Conservation (phyloP, 176 grass and related monocot species). For the Musa acuminata region DNA sequence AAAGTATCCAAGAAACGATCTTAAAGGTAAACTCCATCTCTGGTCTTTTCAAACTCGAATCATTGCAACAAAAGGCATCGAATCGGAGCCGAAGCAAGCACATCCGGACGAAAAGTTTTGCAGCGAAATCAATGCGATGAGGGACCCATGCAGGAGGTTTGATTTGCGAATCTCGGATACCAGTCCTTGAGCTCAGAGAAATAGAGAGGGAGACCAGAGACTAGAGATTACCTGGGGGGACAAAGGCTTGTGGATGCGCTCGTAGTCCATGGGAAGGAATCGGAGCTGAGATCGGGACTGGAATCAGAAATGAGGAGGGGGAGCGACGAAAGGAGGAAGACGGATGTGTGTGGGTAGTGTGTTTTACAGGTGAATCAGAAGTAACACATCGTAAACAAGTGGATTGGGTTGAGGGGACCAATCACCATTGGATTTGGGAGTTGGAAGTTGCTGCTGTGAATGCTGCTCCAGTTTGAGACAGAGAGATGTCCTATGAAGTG, state of each 20-base stretch:
- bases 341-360: too few species aligned
- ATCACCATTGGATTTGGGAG: too few species aligned
- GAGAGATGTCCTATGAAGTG: too few species aligned
- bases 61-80: background rate
- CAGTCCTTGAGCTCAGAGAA: background rate
- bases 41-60: slow-evolving; percentile 13
- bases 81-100: background rate
- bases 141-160: slow-evolving; percentile 9
- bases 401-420: too few species aligned
- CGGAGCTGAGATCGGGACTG: too few species aligned
- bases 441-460: too few species aligned
- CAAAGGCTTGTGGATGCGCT: slow-evolving; percentile 87
- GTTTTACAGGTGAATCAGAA: too few species aligned
- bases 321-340: too few species aligned
- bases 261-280: slow-evolving; percentile 58
- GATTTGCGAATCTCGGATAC: background rate
- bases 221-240: slow-evolving; percentile 39
- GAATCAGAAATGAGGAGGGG: too few species aligned
- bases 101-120: background rate
- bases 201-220: slow-evolving; percentile 1
- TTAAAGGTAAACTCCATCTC: background rate
- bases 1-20: background rate
- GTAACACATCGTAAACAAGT: too few species aligned
- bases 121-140: background rate
- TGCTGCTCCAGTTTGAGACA: too few species aligned